phyloP scores from a whole-genome alignment of 2,329 filamentous ascomycete genomes.

The Cladosporium cucumerinum region DNA sequence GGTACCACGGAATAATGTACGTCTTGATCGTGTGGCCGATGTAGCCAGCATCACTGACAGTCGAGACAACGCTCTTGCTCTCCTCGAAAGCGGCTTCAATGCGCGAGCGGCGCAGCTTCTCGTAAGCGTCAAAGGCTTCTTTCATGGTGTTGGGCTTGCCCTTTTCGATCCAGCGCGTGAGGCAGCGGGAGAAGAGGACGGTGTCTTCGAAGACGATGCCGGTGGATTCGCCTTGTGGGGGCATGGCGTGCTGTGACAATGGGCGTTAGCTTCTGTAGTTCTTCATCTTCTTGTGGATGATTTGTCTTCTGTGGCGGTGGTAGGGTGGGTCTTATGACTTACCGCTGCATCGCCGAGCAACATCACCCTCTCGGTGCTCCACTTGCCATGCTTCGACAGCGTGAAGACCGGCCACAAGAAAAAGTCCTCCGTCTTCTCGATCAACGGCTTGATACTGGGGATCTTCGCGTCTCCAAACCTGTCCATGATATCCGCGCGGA shows the following conservation, averaged over 20 bases:
- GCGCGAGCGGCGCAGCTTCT: conserved; percentile 42
- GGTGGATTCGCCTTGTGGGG: conserved; percentile 50
- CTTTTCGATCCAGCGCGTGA: conserved; percentile 43
- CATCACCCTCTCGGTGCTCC: conserved; percentile 44
- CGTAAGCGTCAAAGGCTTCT: conserved; percentile 49
- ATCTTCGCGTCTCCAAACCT: conserved; percentile 41
- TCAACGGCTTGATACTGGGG: conserved; percentile 37
- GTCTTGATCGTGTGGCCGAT: conserved; percentile 45
- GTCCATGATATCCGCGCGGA: conserved; percentile 40
- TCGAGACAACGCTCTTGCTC: conserved; percentile 45
- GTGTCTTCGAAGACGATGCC: conserved; percentile 54
- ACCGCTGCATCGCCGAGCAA: conserved; percentile 46
- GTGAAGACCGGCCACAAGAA: conserved; percentile 48
- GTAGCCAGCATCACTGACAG: conserved; percentile 45
- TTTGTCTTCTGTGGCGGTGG: background rate
- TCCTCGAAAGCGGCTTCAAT: conserved; percentile 48
- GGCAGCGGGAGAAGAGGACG: conserved; percentile 46
- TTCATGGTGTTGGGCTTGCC: conserved; percentile 37
- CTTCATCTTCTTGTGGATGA: background rate
- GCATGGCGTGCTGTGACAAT: conserved; percentile 43
- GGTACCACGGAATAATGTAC: conserved; percentile 45
- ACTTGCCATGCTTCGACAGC: conserved; percentile 42
- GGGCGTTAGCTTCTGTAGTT: background rate
- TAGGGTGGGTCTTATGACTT: conserved; percentile 21
- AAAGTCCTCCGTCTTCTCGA: conserved; percentile 42